A percentile compares a stretch with the other conserved stretches of the same genome.
phyloP scores from a whole-genome alignment of 331 rosid species.

The Cydonia oblonga region DNA sequence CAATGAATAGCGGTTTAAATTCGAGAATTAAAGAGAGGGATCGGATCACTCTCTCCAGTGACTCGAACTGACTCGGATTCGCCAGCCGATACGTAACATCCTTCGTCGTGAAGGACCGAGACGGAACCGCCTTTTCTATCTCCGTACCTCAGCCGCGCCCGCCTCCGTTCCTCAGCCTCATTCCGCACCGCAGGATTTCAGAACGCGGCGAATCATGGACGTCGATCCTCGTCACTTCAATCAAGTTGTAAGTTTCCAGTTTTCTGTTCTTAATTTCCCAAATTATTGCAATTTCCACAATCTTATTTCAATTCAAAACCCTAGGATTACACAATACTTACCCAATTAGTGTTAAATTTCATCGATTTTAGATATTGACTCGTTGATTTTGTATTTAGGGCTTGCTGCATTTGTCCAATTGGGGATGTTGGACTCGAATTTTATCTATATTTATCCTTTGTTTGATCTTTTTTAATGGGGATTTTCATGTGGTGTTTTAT shows the following conservation, averaged over 20 bases:
- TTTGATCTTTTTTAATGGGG: too few species aligned
- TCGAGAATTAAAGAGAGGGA: neutral
- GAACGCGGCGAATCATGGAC: slow-evolving; percentile 38
- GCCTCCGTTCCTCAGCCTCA: neutral
- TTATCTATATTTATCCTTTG: too few species aligned
- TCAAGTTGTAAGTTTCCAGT: slow-evolving; percentile 35
- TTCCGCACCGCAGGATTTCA: neutral
- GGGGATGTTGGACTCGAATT: neutral
- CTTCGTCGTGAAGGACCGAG: neutral
- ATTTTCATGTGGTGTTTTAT: neutral
- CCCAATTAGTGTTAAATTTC: neutral
- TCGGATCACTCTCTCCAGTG: neutral
- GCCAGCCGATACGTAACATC: neutral
- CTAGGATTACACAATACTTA: neutral
- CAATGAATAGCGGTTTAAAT: neutral
- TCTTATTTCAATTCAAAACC: neutral
- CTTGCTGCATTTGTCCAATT: neutral
- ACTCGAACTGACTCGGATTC: neutral
- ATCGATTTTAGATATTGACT: neutral
- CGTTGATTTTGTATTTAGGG: neutral
- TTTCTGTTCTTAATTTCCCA: neutral
- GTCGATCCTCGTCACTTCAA: slow-evolving; percentile 74
- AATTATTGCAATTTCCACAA: neutral
- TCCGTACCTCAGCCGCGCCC: neutral
- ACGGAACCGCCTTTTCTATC: neutral